Percentiles rank a stretch among this genome's conserved stretches.
These are phyloP conservation scores for Chalciporus pseudorubinellus DNA, from an alignment of 768 basidiomycete species.

Conservation along the genomic window DNA sequence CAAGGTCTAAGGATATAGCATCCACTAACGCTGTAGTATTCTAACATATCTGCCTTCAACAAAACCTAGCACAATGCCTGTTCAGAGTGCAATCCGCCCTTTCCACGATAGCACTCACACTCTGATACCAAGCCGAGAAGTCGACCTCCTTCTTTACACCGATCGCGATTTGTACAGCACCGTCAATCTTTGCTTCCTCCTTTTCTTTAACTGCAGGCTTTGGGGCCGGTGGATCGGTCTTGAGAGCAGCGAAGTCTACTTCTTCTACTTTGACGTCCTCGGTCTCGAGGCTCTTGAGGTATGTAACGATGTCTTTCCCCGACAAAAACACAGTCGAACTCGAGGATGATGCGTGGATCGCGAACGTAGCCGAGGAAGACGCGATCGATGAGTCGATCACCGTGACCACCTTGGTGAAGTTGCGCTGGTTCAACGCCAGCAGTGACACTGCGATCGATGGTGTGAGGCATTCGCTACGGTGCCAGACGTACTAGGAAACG, in stretches of 20 bases:
- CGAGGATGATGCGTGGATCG: conserved; percentile 73
- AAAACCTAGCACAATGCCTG: conserved; percentile 62
- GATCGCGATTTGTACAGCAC: conserved; percentile 88
- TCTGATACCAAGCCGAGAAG: conserved; percentile 93
- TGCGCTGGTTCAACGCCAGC: conserved; percentile 62
- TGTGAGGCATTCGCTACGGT: not conserved
- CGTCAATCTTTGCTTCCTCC: conserved; percentile 80
- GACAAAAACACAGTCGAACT: conserved; percentile 73
- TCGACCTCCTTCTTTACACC: conserved; percentile 95
- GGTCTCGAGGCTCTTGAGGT: conserved; percentile 71
- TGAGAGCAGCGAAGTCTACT: conserved; percentile 68
- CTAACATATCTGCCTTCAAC: conserved; percentile 97
- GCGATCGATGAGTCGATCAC: conserved; percentile 79
- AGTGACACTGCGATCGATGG: conserved; percentile 62
- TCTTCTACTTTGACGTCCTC: conserved; percentile 62
- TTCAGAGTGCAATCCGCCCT: conserved; percentile 3
- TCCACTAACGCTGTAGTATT: conserved; percentile 98
- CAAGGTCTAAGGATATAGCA: conserved; percentile 98
- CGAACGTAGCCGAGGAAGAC: conserved; percentile 59
- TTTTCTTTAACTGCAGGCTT: conserved; percentile 52
- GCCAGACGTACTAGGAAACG: conserved; percentile 30
- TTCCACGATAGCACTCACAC: conserved; percentile 45
- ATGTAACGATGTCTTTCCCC: conserved; percentile 70
- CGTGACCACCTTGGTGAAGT: conserved; percentile 69
- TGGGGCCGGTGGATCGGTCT: conserved; percentile 40